phyloP scores from a whole-genome alignment of 1,284 basidiomycete species.

The Apiotrichum domesticum region DNA sequence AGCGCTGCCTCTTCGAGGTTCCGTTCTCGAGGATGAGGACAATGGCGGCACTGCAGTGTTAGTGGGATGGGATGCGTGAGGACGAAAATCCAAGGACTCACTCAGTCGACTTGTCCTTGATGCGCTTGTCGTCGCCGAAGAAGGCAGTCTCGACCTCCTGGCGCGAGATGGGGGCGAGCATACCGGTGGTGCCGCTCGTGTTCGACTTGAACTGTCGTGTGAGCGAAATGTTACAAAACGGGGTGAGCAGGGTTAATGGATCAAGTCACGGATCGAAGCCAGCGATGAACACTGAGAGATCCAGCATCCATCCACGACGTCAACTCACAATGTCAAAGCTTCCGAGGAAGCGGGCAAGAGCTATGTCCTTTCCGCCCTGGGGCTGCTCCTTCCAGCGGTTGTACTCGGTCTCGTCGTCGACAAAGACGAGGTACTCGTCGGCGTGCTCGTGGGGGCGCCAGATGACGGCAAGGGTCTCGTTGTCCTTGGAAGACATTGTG shows the following conservation, averaged over 20 bases:
- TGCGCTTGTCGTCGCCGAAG: slow-evolving; percentile 39
- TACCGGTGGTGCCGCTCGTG: slow-evolving; percentile 40
- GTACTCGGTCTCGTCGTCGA: slow-evolving; percentile 38
- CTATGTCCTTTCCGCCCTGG: slow-evolving; percentile 37
- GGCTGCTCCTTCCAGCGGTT: slow-evolving; percentile 37
- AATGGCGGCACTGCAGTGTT: slow-evolving; percentile 35
- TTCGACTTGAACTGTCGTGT: slow-evolving; percentile 32
- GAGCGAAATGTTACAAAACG: too few relatives aligned
- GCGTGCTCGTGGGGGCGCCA: slow-evolving; percentile 38
- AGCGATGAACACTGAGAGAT: too few relatives aligned
- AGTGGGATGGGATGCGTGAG: too few relatives aligned
- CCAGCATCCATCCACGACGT: neutral
- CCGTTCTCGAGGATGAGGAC: slow-evolving; percentile 40
- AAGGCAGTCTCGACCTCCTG: slow-evolving; percentile 42
- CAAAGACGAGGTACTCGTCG: slow-evolving; percentile 41
- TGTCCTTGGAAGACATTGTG: slow-evolving; percentile 7
- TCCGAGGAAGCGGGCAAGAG: slow-evolving; percentile 41
- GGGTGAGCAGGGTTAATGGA: too few relatives aligned
- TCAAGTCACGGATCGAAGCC: too few relatives aligned
- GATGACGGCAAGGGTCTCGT: slow-evolving; percentile 24
- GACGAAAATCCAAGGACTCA: slow-evolving; percentile 19
- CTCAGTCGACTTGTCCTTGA: slow-evolving; percentile 44
- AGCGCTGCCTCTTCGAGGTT: slow-evolving; percentile 25
- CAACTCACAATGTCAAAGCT: slow-evolving; percentile 38
- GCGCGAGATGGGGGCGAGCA: slow-evolving; percentile 36